Base-by-base conservation (phyloP, 176 grass and related monocot genomes). In the Bothriochloa decipiens region DNA sequence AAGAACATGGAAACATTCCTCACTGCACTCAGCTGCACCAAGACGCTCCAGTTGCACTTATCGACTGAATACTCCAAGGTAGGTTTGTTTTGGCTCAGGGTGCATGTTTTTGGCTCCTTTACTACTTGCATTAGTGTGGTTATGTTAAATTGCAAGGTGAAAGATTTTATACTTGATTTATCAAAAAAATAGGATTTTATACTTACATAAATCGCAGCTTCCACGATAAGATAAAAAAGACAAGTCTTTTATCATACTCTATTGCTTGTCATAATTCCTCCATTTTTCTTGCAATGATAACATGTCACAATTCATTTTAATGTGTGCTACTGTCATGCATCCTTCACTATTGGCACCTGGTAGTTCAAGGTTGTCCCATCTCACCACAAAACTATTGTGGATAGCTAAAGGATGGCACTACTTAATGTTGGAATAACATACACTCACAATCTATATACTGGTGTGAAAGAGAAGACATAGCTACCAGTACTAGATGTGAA, bases 1-100 rank as follows among this genome's bases (percentile, higher is more conserved):
- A 17, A 12, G 43, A 88, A 83, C 33, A 60, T 83, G 66, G 10
- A 71, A 50, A 27, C 4, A 3, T 72, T 88, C 60, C 63, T 88
- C 22, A 7, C 57, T 57, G 36, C 72, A 77, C 46, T 88, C 33
- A n/a, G 36, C 6, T 1, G 17, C 10, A 13, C 26, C 42, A 71
- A 83, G 63, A 20, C 77, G 10, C 72, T 88, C 68, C 80, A 16
- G 15, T 20, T 88, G 62, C 5, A 26, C 63, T 63, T 83, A 40
- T 78, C 63, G 0, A 16, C 14, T 71, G 60, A 69, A 28, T 83
- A 83, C 39, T 69, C 27, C n/a, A 13, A 37, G 80, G 86, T 83
- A 22, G 39, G 26, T 70, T 42, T 42, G 39, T 27, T 39, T 27
- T 17, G 22, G 32, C 65, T 52, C 11, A 16, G 3, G 18, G 42